Evolutionary conservation across 352 stramenopile species (phyloP), one percentile per base, ranked within the genome.

Genomic region (Phytophthora fragariaefolia): DNA sequence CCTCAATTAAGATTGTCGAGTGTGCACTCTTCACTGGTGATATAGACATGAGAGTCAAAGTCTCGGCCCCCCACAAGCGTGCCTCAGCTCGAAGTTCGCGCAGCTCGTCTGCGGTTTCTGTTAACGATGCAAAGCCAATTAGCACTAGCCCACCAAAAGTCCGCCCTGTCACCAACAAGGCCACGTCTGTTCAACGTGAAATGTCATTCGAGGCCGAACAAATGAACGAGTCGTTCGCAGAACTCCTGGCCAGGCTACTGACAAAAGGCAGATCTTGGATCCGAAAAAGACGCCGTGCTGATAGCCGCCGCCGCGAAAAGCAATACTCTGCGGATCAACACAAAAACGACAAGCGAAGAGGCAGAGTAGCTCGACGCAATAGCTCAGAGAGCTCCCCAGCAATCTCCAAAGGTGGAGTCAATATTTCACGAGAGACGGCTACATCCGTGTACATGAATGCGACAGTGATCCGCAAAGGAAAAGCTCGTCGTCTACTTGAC

Each of bases 1-100:
- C 57, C 3, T 13, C 57, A 4, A 42, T 57, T 10, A 64, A 64
- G 18, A 57, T 64, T 18, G 47, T 51, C 9, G 27, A 63, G n/a
- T 32, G 43, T 7, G 26, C 43, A 10, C 45, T 51, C 13, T 51
- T 51, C 23, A 51, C 45, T 0, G 45, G 45, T 3, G 22, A 15
- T 0, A 23, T 30, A 23, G 45, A 51, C 4, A 51, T 18, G 12
- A 20, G 6, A 4, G 22, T 22, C 4, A 23, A 51, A 2, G 20
- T 18, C 20, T 48, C 42, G 17, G 3, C n/a, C 0, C 17, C 1
- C 32, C 1, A 40, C 4, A 15, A 40, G 32, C 12, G 32, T 17
- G 17, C 15, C 36, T 43, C 36, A 15, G 36, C 17, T 43, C 36
- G 36, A 12, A 43, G 36, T 43, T 43, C 20, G 36, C 36, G 20